Base-by-base conservation (phyloP, 352 stramenopile species). In the Pythium chondricola region DNA sequence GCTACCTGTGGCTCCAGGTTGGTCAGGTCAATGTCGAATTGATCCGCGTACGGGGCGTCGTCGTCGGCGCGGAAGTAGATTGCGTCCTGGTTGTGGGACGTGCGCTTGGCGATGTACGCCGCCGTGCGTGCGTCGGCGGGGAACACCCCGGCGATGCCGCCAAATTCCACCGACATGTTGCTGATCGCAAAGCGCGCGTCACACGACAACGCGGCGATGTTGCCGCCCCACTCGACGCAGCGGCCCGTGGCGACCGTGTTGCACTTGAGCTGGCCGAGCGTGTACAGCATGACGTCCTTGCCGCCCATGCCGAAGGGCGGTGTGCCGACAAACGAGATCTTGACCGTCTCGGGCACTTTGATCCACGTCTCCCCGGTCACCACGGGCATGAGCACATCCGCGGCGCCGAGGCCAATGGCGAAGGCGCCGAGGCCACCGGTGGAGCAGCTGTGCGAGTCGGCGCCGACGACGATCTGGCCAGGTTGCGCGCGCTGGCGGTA, bases 281-380 rank as follows among this genome's bases (percentile, higher is more conserved):
- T 91, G 67, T 88, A 85, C 2, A 93, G 67, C 74, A 93, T 93
- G 14, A 91, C 81, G 59, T 93, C 82, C 61, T 93, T 93, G 35
- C 82, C 82, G 33, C 79, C 82, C 62, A 91, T 85, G 44, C 80
- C 82, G 37, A 71, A 70, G 2, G 77, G 73, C 2, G 77, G 82
- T 9, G 61, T 52, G 48, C 80, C 80, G 14, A 84, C 67, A 48
- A 93, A 90, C 50, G 89, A 77, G 44, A 93, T 79, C 41, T 87
- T 78, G 48, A 89, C 82, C n/a, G 76, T 91, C 65, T 91, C 79
- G 0, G 82, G 82, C 24, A 93, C 82, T 59, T 93, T 88, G 51
- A 91, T 88, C 82, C 82, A 93, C 35, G 79, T 93, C 64, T 93
- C 74, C 18, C 82, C 82, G 37, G 82, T 93, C 39, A 91, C 78